A percentile compares a stretch with the other conserved stretches of the same genome.
These are phyloP conservation scores for Pseudodiploospora longispora DNA, from an alignment of 2,329 filamentous ascomycete species.

Conservation along the genomic window DNA sequence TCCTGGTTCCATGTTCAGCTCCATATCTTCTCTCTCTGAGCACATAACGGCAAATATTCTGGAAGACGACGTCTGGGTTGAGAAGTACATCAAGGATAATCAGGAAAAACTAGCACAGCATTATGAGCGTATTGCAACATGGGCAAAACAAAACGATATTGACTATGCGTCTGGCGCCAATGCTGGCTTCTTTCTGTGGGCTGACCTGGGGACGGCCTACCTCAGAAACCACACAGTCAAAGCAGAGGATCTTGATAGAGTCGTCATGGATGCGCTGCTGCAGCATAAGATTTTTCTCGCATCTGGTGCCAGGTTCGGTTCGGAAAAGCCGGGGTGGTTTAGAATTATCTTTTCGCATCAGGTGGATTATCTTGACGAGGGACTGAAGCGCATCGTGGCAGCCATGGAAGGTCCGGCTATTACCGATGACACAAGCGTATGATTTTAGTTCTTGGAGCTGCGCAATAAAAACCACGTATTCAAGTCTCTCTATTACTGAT, in stretches of 20 bases:
- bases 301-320: slow-evolving; percentile 27
- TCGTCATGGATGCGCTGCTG: slow-evolving; percentile 21
- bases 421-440: no score
- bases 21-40: slow-evolving; percentile 36
- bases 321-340: slow-evolving; percentile 31
- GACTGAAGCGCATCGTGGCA: slow-evolving; percentile 12
- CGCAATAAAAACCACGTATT: no score
- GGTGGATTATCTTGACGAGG: slow-evolving; percentile 20
- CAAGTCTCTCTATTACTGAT: no score
- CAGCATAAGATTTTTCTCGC: slow-evolving; percentile 26
- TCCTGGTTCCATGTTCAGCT: slow-evolving; percentile 32
- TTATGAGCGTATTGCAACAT: slow-evolving; percentile 28
- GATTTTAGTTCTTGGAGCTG: no score
- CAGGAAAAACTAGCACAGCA: slow-evolving; percentile 27
- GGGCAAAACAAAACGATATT: slow-evolving; percentile 32
- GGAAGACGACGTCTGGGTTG: slow-evolving; percentile 34
- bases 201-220: slow-evolving; percentile 33
- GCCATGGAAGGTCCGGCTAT: neutral
- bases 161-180: slow-evolving; percentile 38
- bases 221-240: slow-evolving; percentile 10
- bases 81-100: slow-evolving; percentile 36
- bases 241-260: slow-evolving; percentile 15
- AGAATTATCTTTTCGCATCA: slow-evolving; percentile 30
- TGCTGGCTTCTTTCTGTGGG: slow-evolving; percentile 49
- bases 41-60: slow-evolving; percentile 32